Percentiles rank a stretch among this genome's conserved stretches.
Evolutionary conservation across 78 protist species (phyloP).

Genomic region (Dictyostelium brefeldianum): DNA sequence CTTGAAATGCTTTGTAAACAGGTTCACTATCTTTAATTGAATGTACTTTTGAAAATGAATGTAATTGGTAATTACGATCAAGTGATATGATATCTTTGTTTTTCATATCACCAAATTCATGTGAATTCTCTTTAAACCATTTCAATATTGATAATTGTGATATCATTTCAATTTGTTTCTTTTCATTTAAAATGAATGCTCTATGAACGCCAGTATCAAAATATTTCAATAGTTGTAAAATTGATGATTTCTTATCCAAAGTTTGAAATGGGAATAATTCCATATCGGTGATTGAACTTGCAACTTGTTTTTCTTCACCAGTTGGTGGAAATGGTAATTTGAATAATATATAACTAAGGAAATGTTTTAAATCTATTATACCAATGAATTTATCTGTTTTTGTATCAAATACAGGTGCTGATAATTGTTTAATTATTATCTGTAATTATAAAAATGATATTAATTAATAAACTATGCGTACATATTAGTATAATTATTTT

Average conservation of each 20-base stretch:
- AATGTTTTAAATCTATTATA: slow-evolving; percentile 51
- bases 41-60: slow-evolving; percentile 53
- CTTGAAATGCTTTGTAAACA: slow-evolving; percentile 50
- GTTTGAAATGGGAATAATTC: slow-evolving; percentile 26
- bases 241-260: slow-evolving; percentile 36
- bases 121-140: slow-evolving; percentile 51
- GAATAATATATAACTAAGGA: slow-evolving; percentile 50
- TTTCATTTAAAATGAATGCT: slow-evolving; percentile 69
- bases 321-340: slow-evolving; percentile 72
- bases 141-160: slow-evolving; percentile 27
- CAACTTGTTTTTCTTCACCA: not conserved
- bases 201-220: slow-evolving; percentile 74
- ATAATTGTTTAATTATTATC: slow-evolving; percentile 22
- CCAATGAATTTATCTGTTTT: slow-evolving; percentile 41
- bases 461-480: not conserved
- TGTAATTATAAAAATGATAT: not conserved
- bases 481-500: too few species aligned
- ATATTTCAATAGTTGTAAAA: slow-evolving; percentile 44
- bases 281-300: not conserved
- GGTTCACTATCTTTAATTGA: slow-evolving; percentile 23
- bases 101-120: slow-evolving; percentile 21
- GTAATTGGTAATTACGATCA: not conserved
- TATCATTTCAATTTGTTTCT: slow-evolving; percentile 65
- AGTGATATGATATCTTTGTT: slow-evolving; percentile 20
- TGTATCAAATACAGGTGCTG: slow-evolving; percentile 61